These are phyloP conservation scores for Cubamyces lactineus DNA, from an alignment of 768 basidiomycete species.

Conservation along the genomic window DNA sequence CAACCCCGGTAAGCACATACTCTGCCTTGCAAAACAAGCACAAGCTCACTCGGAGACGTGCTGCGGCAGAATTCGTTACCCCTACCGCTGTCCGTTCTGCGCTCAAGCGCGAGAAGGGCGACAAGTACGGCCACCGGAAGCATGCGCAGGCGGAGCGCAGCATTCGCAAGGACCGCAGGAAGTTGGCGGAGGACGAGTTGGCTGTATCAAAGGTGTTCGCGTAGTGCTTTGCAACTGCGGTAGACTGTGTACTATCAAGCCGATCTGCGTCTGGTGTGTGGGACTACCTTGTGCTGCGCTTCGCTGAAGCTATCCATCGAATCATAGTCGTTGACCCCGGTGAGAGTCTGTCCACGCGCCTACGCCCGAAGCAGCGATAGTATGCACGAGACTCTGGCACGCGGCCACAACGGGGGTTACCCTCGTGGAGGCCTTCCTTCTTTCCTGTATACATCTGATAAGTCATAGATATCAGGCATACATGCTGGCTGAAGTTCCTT, in stretches of 20 bases:
- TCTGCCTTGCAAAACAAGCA: constrained; percentile 2
- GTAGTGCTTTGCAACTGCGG: constrained; percentile 38
- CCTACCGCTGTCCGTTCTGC: constrained; percentile 80
- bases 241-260: background rate
- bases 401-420: too few species aligned
- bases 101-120: constrained; percentile 70
- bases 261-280: constrained; percentile 1
- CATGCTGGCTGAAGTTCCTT: too few species aligned
- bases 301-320: background rate
- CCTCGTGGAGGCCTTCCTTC: too few species aligned
- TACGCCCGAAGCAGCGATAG: too few species aligned
- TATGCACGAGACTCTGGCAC: too few species aligned
- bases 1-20: constrained; percentile 73
- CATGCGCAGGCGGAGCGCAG: constrained; percentile 70
- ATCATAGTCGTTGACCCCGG: too few species aligned
- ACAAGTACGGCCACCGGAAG: constrained; percentile 83
- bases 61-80: constrained; percentile 80
- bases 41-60: background rate
- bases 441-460: too few species aligned
- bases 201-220: constrained; percentile 90
- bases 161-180: constrained; percentile 64
- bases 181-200: constrained; percentile 73
- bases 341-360: too few species aligned
- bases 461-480: too few species aligned
- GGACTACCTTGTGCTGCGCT: background rate